These are phyloP conservation scores for Beta corolliflora DNA, from an alignment of 179 eudicot species.

Conservation along the genomic window DNA sequence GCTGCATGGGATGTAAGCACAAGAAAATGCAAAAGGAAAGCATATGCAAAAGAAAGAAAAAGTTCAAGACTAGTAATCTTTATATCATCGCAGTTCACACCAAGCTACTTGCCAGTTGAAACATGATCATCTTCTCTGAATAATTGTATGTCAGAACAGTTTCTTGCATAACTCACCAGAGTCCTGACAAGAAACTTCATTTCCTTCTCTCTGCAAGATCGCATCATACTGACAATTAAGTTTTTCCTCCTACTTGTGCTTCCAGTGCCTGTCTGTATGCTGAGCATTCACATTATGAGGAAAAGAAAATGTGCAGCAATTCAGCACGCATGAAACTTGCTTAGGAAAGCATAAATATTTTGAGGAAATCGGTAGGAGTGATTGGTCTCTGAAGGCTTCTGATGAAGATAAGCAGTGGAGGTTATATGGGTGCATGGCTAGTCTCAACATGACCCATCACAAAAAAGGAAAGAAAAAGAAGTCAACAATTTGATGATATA, in stretches of 20 bases:
- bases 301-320: slow-evolving; percentile 3
- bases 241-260: slow-evolving; percentile 76
- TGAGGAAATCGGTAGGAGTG: neutral
- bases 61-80: neutral
- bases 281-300: slow-evolving; percentile 38
- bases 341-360: neutral
- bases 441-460: neutral
- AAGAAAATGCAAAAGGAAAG: neutral
- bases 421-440: neutral
- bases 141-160: neutral
- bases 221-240: slow-evolving; percentile 81
- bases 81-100: slow-evolving; percentile 1
- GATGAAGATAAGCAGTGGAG: neutral
- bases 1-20: neutral
- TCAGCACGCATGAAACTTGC: neutral
- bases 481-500: neutral
- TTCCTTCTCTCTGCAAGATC: slow-evolving; percentile 94
- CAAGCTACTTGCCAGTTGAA: neutral
- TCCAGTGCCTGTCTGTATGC: slow-evolving; percentile 88
- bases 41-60: slow-evolving; percentile 1
- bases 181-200: slow-evolving; percentile 95
- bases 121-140: slow-evolving; percentile 11
- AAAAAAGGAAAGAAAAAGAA: neutral
- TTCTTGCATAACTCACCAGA: slow-evolving; percentile 56
- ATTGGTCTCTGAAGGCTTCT: neutral